A percentile compares a stretch with the other conserved stretches of the same genome.
These are phyloP conservation scores for Crotalaria pallida DNA, from an alignment of 306 rosid genomes.

Conservation along the genomic window DNA sequence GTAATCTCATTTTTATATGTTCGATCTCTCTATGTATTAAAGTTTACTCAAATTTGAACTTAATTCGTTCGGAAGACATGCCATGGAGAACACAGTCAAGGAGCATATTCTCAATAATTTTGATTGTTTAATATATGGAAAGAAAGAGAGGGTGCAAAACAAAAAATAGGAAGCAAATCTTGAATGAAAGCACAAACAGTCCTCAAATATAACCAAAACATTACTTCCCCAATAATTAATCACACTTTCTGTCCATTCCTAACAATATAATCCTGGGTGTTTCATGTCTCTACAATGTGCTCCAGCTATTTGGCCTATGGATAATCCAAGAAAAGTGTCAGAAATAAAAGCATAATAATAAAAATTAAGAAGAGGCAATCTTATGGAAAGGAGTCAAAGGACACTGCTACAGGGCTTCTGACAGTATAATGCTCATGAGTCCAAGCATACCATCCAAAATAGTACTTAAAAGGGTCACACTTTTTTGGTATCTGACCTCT, in stretches of 20 bases:
- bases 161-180: neutral
- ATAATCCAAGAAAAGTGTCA: constrained; percentile 1
- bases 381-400: constrained; percentile 26
- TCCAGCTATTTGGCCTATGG: constrained; percentile 7
- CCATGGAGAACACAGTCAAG: neutral
- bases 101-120: neutral
- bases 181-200: neutral
- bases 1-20: neutral
- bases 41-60: neutral
- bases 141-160: neutral
- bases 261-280: neutral
- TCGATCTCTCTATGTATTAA: neutral
- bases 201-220: neutral
- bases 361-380: neutral
- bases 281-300: neutral
- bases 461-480: constrained; percentile 28
- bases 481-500: constrained; percentile 3
- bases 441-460: constrained; percentile 83
- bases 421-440: constrained; percentile 35
- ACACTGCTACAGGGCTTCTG: constrained; percentile 74
- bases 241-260: neutral
- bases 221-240: neutral
- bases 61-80: neutral
- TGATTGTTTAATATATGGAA: neutral
- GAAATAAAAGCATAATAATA: neutral